phyloP scores from a whole-genome alignment of 352 stramenopile genomes.

The Peronospora farinosa region DNA sequence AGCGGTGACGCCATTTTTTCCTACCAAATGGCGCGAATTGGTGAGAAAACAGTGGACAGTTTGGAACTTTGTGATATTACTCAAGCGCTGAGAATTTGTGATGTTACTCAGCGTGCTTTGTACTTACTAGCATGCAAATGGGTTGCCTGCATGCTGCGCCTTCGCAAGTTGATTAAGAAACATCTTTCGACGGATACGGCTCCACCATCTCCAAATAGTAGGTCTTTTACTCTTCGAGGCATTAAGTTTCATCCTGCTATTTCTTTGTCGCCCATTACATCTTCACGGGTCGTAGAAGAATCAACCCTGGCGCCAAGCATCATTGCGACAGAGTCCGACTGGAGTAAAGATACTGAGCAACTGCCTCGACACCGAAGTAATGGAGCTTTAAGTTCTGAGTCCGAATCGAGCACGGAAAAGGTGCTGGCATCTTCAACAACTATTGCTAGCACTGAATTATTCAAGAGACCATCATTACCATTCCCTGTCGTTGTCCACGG shows the following conservation, averaged over 20 bases:
- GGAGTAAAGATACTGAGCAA: constrained; percentile 27
- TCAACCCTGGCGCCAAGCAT: constrained; percentile 34
- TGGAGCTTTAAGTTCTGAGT: constrained; percentile 31
- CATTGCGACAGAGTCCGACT: constrained; percentile 35
- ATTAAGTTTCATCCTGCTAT: constrained; percentile 54
- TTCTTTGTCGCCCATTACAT: constrained; percentile 40
- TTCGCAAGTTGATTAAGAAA: constrained; percentile 63
- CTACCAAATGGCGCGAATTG: constrained; percentile 38
- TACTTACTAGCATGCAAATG: constrained; percentile 69
- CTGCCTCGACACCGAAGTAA: constrained; percentile 34
- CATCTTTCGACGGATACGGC: constrained; percentile 39
- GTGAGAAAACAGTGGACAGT: constrained; percentile 23
- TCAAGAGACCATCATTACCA: constrained; percentile 17
- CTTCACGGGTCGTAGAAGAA: constrained; percentile 31
- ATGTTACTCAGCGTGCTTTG: constrained; percentile 38
- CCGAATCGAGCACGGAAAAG: constrained; percentile 23
- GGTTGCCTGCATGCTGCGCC: constrained; percentile 68
- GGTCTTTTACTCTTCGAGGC: constrained; percentile 38
- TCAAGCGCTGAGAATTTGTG: constrained; percentile 31
- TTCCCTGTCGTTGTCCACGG: constrained; percentile 9
- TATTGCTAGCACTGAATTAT: constrained; percentile 18
- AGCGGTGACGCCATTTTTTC: constrained; percentile 31
- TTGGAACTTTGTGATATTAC: constrained; percentile 25
- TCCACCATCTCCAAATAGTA: constrained; percentile 26
- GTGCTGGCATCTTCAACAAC: constrained; percentile 28